These are phyloP conservation scores for Pseudozyma pruni DNA, from an alignment of 1,284 basidiomycete species.

Conservation along the genomic window DNA sequence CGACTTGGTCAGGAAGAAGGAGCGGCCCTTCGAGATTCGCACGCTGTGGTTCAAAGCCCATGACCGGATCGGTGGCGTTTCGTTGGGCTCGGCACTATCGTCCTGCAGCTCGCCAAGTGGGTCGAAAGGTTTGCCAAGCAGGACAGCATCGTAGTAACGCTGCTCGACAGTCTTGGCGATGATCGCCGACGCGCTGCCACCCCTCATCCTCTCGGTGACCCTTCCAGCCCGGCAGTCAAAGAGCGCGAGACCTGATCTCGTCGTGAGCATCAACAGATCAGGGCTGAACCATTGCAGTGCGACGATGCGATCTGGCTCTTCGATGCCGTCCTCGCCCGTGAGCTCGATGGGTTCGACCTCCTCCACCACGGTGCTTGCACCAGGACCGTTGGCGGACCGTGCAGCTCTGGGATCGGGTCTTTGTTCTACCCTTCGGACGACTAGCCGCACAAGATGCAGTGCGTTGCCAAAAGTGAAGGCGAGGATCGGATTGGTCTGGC, in stretches of 20 bases:
- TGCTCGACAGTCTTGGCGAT: conserved; percentile 35
- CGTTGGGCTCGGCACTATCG: background rate
- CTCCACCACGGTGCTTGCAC: conserved; percentile 13
- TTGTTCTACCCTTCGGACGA: conserved; percentile 32
- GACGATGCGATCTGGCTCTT: conserved; percentile 66
- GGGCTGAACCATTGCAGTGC: conserved; percentile 71
- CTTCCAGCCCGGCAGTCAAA: conserved; percentile 52
- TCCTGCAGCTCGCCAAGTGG: conserved; percentile 18
- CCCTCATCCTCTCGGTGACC: conserved; percentile 51
- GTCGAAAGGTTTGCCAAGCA: conserved; percentile 28
- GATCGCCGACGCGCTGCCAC: conserved; percentile 68
- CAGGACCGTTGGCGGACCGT: background rate
- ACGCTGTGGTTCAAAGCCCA: conserved; percentile 72
- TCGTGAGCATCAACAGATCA: conserved; percentile 54
- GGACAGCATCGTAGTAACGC: conserved; percentile 34
- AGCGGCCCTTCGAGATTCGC: conserved; percentile 84
- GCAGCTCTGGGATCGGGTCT: conserved; percentile 5
- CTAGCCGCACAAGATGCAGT: conserved; percentile 51
- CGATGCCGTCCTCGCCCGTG: conserved; percentile 33
- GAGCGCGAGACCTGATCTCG: conserved; percentile 34
- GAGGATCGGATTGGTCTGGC: conserved; percentile 54
- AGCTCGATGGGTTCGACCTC: conserved; percentile 44
- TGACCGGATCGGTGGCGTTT: conserved; percentile 4
- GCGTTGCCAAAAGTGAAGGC: conserved; percentile 56
- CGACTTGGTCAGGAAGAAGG: conserved; percentile 77